Percentiles rank a stretch among this genome's conserved stretches.
phyloP scores from a whole-genome alignment of 2,329 filamentous ascomycete species.

The Davidsoniella eucalypti region DNA sequence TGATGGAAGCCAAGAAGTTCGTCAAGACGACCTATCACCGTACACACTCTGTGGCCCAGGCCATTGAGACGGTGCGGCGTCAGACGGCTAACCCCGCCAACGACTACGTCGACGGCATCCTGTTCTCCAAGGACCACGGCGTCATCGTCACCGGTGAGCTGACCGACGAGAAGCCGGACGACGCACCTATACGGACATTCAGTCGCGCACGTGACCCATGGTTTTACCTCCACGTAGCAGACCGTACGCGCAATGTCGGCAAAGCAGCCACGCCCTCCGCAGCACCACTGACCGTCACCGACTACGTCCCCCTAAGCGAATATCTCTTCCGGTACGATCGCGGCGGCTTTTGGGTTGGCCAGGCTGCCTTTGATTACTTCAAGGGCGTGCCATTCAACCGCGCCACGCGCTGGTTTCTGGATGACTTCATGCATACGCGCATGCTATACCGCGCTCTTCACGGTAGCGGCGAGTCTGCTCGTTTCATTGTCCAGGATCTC shows the following conservation, averaged over 20 bases:
- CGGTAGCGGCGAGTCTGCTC: slow-evolving; percentile 45
- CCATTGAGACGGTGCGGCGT: slow-evolving; percentile 31
- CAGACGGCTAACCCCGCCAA: slow-evolving; percentile 28
- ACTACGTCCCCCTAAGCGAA: slow-evolving; percentile 51
- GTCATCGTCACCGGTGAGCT: slow-evolving; percentile 50
- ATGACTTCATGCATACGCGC: slow-evolving; percentile 57
- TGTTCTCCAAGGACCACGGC: slow-evolving; percentile 44
- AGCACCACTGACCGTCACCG: slow-evolving; percentile 19
- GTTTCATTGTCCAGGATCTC: slow-evolving; percentile 54
- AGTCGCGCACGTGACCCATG: slow-evolving; percentile 49
- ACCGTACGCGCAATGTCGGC: slow-evolving; percentile 21
- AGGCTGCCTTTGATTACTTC: slow-evolving; percentile 52
- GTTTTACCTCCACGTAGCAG: slow-evolving; percentile 57
- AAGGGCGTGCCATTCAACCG: slow-evolving; percentile 44
- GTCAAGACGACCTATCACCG: slow-evolving; percentile 48
- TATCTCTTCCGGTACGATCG: slow-evolving; percentile 66
- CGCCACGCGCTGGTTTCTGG: slow-evolving; percentile 49
- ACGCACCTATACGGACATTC: slow-evolving; percentile 33
- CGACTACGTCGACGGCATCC: slow-evolving; percentile 61
- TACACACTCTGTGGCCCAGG: slow-evolving; percentile 29
- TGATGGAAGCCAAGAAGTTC: slow-evolving; percentile 42
- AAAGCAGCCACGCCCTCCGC: slow-evolving; percentile 12
- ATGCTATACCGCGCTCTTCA: slow-evolving; percentile 61
- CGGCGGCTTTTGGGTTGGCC: slow-evolving; percentile 58
- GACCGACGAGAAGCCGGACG: slow-evolving; percentile 33